phyloP scores from a whole-genome alignment of 345 rosid genomes.

The Aegle marmelos region DNA sequence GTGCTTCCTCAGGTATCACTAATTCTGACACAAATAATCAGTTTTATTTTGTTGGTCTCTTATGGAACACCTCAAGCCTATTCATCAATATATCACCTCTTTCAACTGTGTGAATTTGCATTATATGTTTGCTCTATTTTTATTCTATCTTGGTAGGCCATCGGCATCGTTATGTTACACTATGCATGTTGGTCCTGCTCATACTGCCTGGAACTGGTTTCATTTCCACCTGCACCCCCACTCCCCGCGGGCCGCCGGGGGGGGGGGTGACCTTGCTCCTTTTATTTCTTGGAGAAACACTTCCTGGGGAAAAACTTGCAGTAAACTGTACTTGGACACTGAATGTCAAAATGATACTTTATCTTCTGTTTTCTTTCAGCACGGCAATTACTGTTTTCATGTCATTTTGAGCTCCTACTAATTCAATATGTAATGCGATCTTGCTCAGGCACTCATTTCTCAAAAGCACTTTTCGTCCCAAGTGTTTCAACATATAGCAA shows the following conservation, averaged over 20 bases:
- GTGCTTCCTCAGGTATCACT: conserved; percentile 66
- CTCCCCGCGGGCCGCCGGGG: too few relatives aligned
- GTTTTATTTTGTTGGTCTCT: not conserved
- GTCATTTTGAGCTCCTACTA: not conserved
- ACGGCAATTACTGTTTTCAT: not conserved
- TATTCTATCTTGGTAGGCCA: not conserved
- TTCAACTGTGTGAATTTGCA: not conserved
- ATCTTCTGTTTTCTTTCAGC: not conserved
- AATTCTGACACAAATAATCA: not conserved
- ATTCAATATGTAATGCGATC: conserved; percentile 8
- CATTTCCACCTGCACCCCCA: not conserved
- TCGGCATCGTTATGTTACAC: not conserved
- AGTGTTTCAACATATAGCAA: conserved; percentile 73
- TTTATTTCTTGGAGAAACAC: not conserved
- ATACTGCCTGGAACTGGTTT: not conserved
- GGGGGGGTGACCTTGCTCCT: not conserved
- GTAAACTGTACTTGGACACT: not conserved
- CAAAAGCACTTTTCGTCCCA: conserved; percentile 80
- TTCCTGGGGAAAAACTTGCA: not conserved
- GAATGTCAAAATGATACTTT: not conserved
- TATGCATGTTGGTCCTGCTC: not conserved
- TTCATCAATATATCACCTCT: not conserved
- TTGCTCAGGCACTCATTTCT: conserved; percentile 64
- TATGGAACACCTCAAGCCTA: not conserved
- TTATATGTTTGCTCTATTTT: not conserved